Percentiles rank a stretch among this genome's conserved stretches.
These are phyloP conservation scores for Piloderma croceum DNA, from an alignment of 768 basidiomycete species.

Conservation along the genomic window DNA sequence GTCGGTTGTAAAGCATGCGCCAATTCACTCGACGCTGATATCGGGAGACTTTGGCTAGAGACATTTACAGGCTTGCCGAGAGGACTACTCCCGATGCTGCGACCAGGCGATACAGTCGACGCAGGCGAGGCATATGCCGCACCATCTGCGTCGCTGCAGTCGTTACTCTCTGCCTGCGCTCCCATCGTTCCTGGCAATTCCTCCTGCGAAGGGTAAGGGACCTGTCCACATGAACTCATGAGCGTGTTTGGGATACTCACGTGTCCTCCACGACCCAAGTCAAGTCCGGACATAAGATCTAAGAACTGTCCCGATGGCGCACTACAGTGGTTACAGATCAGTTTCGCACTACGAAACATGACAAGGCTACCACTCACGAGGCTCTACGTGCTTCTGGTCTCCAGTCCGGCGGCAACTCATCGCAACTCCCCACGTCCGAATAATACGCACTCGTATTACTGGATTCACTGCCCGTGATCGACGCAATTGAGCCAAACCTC, in stretches of 20 bases:
- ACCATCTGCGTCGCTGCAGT: background rate
- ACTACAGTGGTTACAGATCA: background rate
- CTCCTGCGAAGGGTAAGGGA: background rate
- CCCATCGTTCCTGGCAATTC: background rate
- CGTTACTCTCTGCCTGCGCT: too few species aligned
- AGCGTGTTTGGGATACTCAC: background rate
- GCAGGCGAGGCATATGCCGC: background rate
- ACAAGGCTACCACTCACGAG: background rate
- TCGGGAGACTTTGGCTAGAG: too few species aligned
- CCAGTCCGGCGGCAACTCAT: conserved; percentile 6
- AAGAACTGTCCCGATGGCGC: background rate
- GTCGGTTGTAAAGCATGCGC: background rate
- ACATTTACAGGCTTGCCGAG: too few species aligned
- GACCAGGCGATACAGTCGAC: background rate
- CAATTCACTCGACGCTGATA: background rate
- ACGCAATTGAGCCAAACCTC: conserved; percentile 58
- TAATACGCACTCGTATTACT: conserved; percentile 47
- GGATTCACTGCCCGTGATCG: conserved; percentile 51
- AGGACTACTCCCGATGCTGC: too few species aligned
- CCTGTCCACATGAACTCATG: background rate
- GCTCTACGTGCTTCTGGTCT: background rate
- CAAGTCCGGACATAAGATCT: background rate
- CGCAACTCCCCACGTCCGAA: conserved; percentile 38
- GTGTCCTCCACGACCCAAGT: too few species aligned
- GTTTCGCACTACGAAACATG: background rate